Base-by-base conservation (phyloP, 192 early-diverging fungal species). In the Backusella sp. region DNA sequence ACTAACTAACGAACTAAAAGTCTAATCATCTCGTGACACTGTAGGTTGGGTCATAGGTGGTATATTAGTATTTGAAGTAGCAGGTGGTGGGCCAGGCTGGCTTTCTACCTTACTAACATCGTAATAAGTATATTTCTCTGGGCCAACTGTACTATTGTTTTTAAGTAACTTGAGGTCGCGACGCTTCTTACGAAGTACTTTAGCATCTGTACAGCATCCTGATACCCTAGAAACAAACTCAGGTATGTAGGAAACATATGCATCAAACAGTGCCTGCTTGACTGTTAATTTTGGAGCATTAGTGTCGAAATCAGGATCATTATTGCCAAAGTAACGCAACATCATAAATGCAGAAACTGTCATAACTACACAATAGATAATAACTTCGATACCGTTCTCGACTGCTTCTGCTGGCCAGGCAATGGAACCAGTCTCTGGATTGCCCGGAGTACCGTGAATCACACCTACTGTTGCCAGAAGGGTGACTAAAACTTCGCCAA, bases 241-340 rank as follows among this genome's bases (percentile, higher is more conserved):
- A 35, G 81, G 81, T 15, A 82, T 75, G 37, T 78, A 82, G 0
- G 46, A 32, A n/a, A 82, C 41, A 42, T 74, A 79, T 41, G 70
- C 74, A 73, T 82, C 81, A 1, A 76, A 52, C 37, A 82, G 44
- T 6, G 81, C 81, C n/a, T 65, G 41, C 41, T 46, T 69, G 9
- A 19, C 23, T 4, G 23, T 30, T 21, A 69, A 6, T 23, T 41
- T 69, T 69, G 41, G 15, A 15, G 34, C 3, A 23, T 35, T 23
- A 39, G n/a, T 36, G 5, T 15, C n/a, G 26, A 49, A 7, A 23
- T 53, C 9, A 1, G 28, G 11, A n/a, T 28, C 30, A 19, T 70
- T 32, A 21, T 42, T 28, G 1, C 73, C 77, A 42, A 78, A 78
- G 37, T 70, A 78, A 36, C 67, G 72, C 5, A 52, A n/a, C 79